Evolutionary conservation across 306 rosid genomes (phyloP).

Genomic region (Cucumis cinereus): DNA sequence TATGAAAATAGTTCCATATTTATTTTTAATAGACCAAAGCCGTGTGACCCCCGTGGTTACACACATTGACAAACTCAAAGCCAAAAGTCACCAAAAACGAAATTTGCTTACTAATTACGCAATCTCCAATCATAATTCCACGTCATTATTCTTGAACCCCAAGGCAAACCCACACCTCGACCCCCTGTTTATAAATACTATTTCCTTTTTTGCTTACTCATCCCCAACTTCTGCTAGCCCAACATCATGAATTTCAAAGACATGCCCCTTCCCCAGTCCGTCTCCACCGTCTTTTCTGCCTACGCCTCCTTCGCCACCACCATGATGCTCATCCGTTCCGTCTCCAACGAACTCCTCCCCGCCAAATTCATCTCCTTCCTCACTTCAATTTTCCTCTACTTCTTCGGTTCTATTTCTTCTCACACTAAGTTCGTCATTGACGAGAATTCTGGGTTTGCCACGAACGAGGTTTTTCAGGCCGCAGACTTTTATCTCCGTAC

Average conservation of each 20-base stretch:
- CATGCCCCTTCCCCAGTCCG: background rate
- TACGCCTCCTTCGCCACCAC: conserved; percentile 3
- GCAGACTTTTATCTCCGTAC: conserved; percentile 1
- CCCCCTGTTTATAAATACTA: background rate
- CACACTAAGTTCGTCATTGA: background rate
- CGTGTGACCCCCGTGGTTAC: no score
- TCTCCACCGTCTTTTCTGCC: background rate
- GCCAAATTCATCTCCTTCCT: background rate
- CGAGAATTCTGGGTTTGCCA: background rate
- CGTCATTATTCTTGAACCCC: background rate
- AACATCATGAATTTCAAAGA: background rate
- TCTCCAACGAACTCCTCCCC: background rate
- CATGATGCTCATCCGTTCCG: background rate
- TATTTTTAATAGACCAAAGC: no score
- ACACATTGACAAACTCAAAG: no score
- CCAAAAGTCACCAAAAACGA: background rate
- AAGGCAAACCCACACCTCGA: background rate
- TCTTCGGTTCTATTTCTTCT: background rate
- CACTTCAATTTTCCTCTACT: background rate
- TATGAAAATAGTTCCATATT: no score
- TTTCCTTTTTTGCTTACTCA: no score
- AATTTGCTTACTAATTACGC: background rate
- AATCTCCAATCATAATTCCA: background rate
- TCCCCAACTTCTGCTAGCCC: background rate
- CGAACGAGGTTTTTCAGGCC: background rate